phyloP scores from a whole-genome alignment of 192 early-diverging fungal genomes.

The Coemansia sp. region DNA sequence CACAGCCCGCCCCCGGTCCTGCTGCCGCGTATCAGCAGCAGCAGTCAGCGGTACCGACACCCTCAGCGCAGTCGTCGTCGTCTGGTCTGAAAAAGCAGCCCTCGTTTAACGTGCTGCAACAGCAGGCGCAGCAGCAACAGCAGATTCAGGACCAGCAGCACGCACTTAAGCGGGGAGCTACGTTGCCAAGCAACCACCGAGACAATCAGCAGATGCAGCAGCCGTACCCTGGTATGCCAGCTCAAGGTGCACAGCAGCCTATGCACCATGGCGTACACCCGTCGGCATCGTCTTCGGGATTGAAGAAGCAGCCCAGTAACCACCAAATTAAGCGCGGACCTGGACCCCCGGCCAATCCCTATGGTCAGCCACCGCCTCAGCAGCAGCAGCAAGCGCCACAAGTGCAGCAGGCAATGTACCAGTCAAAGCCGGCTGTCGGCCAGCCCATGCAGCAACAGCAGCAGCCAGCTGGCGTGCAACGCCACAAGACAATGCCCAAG shows the following conservation, averaged over 20 bases:
- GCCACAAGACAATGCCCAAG: constrained; percentile 41
- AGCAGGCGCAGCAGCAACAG: constrained; percentile 31
- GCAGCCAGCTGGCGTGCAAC: constrained; percentile 30
- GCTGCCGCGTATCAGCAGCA: constrained; percentile 20
- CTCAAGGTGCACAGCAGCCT: neutral
- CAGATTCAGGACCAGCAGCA: constrained; percentile 42
- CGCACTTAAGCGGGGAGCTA: constrained; percentile 39
- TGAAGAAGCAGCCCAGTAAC: constrained; percentile 43
- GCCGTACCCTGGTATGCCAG: constrained; percentile 17
- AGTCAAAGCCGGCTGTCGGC: constrained; percentile 5
- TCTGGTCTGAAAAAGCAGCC: constrained; percentile 23
- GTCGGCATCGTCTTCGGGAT: neutral
- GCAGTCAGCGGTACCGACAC: constrained; percentile 7
- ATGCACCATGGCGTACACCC: neutral
- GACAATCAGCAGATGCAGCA: constrained; percentile 25
- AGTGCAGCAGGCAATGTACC: constrained; percentile 12
- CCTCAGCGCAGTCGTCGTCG: constrained; percentile 3
- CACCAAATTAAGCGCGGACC: constrained; percentile 48
- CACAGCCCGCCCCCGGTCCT: neutral
- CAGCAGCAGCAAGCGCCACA: constrained; percentile 19
- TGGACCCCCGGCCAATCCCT: constrained; percentile 15
- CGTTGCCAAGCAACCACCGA: constrained; percentile 27
- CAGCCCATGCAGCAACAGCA: constrained; percentile 20
- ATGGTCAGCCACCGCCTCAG: constrained; percentile 28
- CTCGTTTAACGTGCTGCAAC: constrained; percentile 14